These are phyloP conservation scores for Pterocarpus santalinus DNA, from an alignment of 306 rosid genomes.

Conservation along the genomic window DNA sequence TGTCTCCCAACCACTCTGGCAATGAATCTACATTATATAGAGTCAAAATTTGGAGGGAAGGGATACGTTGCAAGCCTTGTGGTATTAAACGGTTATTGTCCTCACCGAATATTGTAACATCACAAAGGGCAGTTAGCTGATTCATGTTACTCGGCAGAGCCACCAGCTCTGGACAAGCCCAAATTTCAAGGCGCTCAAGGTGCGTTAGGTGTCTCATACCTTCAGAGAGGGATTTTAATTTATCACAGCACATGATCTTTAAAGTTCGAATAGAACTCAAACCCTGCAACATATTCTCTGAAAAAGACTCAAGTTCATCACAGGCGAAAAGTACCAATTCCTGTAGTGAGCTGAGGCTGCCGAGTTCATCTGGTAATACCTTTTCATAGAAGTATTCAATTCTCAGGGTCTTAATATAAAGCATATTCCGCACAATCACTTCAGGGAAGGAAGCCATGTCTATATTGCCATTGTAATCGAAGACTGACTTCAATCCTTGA, in stretches of 20 bases:
- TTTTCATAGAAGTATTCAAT: background rate
- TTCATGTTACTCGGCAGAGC: background rate
- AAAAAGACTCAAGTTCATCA: background rate
- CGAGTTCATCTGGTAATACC: background rate
- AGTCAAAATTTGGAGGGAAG: background rate
- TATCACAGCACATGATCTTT: rapidly evolving
- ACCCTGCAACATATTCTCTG: background rate
- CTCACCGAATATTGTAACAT: rapidly evolving
- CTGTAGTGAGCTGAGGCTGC: background rate
- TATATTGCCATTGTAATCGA: too few species aligned
- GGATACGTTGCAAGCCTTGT: slow-evolving; percentile 15
- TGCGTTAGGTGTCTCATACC: slow-evolving; percentile 4
- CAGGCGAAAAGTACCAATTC: rapidly evolving
- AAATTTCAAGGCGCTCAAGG: background rate
- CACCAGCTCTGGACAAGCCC: background rate
- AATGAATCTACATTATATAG: too few species aligned
- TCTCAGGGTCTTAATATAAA: background rate
- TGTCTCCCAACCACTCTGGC: slow-evolving; percentile 15
- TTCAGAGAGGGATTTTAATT: background rate
- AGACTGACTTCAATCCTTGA: too few species aligned
- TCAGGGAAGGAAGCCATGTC: background rate
- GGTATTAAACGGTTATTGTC: background rate
- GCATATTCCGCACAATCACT: background rate
- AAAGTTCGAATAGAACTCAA: background rate
- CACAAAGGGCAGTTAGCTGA: slow-evolving; percentile 1